Evolutionary conservation across 2,329 filamentous ascomycete genomes (phyloP).

Genomic region (Amesomyces nigricolor): DNA sequence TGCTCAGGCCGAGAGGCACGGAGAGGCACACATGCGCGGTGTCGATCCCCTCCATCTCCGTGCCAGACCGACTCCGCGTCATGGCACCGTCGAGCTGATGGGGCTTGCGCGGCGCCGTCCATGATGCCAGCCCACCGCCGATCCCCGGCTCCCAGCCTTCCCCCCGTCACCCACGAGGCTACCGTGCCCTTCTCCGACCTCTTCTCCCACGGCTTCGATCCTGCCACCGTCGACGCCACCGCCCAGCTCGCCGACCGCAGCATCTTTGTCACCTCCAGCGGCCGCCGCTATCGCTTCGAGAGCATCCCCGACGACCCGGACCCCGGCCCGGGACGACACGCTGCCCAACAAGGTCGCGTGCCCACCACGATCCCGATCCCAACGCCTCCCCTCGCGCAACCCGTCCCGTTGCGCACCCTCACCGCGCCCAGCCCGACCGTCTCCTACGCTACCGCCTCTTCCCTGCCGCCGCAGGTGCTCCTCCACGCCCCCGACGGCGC

Average conservation of each 20-base stretch:
- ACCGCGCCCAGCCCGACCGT: not conserved
- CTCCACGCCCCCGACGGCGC: slow-evolving; percentile 6
- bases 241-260: slow-evolving; percentile 26
- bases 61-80: slow-evolving; percentile 17
- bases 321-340: not conserved
- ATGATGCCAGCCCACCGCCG: slow-evolving; percentile 26
- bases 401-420: not conserved
- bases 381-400: not conserved
- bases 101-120: slow-evolving; percentile 25
- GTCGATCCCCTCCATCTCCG: slow-evolving; percentile 15
- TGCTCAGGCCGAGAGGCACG: slow-evolving; percentile 14
- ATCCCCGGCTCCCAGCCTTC: slow-evolving; percentile 24
- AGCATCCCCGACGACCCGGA: slow-evolving; percentile 22
- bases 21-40: slow-evolving; percentile 19
- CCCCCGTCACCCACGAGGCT: slow-evolving; percentile 25
- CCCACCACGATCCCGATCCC: slow-evolving; percentile 1
- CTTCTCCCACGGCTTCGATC: slow-evolving; percentile 26
- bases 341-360: slow-evolving; percentile 1
- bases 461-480: slow-evolving; percentile 2
- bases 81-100: slow-evolving; percentile 25
- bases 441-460: not conserved
- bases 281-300: slow-evolving; percentile 27
- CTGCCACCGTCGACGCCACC: slow-evolving; percentile 25
- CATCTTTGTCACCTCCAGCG: slow-evolving; percentile 27
- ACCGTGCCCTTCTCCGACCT: slow-evolving; percentile 27